Conservation (phyloP, 176 grass and related monocot species). For the Bothriochloa decipiens region DNA sequence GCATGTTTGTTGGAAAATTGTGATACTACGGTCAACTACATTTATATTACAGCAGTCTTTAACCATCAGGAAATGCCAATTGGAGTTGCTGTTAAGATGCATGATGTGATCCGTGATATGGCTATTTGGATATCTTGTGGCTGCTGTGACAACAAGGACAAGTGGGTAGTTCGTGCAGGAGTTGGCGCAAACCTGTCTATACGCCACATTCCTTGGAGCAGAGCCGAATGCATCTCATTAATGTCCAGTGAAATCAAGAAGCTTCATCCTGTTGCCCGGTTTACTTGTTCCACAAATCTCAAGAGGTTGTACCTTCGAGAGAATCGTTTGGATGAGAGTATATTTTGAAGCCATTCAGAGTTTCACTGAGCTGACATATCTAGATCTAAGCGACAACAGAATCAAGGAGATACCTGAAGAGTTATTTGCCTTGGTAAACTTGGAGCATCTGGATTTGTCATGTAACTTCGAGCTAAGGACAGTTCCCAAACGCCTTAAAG, state of each 20-base stretch:
- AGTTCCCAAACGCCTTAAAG: not conserved
- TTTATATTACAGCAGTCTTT: too few relatives aligned
- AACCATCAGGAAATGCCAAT: not conserved
- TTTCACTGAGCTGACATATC: too few relatives aligned
- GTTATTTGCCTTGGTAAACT: too few relatives aligned
- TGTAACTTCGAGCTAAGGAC: not conserved
- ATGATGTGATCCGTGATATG: conserved; percentile 26
- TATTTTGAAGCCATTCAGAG: not conserved
- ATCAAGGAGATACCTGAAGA: too few relatives aligned
- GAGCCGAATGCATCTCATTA: not conserved
- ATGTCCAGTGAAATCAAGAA: not conserved
- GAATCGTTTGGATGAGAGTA: not conserved
- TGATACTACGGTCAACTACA: not conserved
- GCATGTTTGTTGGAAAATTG: too few relatives aligned
- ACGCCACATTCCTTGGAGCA: not conserved
- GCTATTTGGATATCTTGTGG: conserved; percentile 6
- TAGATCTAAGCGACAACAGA: too few relatives aligned
- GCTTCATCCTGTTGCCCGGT: not conserved
- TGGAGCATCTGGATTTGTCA: not conserved
- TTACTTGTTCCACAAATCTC: not conserved
- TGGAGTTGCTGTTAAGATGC: not conserved
- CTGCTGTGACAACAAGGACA: not conserved
- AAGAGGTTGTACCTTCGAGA: not conserved
- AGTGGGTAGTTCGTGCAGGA: conserved; percentile 11
- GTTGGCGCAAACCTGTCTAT: too few relatives aligned